A percentile compares a stretch with the other conserved stretches of the same genome.
Conservation (phyloP, 257 asterid species). For the Jacaranda copaia region DNA sequence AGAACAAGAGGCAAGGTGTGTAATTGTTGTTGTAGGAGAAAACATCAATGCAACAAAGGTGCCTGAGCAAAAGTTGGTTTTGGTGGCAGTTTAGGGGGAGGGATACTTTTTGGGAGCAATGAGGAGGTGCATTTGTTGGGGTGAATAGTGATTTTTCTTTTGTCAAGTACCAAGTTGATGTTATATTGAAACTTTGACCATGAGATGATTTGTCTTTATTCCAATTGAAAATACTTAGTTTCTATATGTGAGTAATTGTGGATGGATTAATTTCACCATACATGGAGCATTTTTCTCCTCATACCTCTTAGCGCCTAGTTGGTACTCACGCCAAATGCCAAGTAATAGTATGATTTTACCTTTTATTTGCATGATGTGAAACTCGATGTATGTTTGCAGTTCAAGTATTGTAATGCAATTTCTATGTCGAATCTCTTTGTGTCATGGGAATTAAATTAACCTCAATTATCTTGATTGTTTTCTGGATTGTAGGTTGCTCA, state of each 20-base stretch:
- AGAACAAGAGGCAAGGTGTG: too few species aligned
- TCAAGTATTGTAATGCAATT: background rate
- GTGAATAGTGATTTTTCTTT: too few species aligned
- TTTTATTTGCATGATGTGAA: slow-evolving; percentile 14
- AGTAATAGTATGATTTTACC: background rate
- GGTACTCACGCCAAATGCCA: background rate
- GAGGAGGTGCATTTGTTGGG: too few species aligned
- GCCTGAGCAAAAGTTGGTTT: too few species aligned
- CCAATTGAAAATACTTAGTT: too few species aligned
- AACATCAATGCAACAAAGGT: too few species aligned
- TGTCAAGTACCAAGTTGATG: background rate
- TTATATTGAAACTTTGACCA: too few species aligned
- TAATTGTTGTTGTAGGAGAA: too few species aligned
- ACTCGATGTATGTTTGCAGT: background rate
- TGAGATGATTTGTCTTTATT: background rate
- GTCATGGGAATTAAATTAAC: background rate
- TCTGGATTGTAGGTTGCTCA: slow-evolving; percentile 68
- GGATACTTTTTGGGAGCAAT: too few species aligned
- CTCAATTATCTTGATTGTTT: slow-evolving; percentile 16
- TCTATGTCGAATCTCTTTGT: background rate
- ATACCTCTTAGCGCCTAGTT: background rate
- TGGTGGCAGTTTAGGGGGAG: too few species aligned
- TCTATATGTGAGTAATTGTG: background rate
- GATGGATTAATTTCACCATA: background rate
- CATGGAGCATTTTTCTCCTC: background rate